phyloP scores from a whole-genome alignment of 148 eudicot genomes.

The Hydrangea macrophylla region DNA sequence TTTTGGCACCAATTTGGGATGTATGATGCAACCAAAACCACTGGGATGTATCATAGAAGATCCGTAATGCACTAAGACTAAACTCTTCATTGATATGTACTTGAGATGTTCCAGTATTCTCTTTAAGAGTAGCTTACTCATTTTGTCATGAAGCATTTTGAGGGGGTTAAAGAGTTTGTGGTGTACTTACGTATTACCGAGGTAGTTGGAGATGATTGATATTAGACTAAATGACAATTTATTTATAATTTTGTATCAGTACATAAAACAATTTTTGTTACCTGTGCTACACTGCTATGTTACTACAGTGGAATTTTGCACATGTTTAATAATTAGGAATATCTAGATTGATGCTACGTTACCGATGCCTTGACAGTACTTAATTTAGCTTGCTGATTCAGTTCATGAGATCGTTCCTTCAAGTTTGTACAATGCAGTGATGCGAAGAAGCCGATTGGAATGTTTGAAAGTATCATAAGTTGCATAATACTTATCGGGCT shows the following conservation, averaged over 20 bases:
- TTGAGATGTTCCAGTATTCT: not conserved
- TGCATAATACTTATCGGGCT: not conserved
- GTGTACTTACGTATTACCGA: not conserved
- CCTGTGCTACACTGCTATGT: not conserved
- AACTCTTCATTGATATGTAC: not conserved
- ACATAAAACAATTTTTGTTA: not conserved
- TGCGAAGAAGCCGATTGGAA: not conserved
- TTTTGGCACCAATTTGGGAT: too few relatives aligned
- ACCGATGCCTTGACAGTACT: not conserved
- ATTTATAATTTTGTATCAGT: not conserved
- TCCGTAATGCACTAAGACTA: too few relatives aligned
- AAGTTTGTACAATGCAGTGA: not conserved
- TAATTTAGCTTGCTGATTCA: not conserved
- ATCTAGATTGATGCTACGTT: not conserved
- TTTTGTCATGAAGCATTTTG: too few relatives aligned
- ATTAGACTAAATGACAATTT: not conserved
- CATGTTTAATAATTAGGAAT: not conserved
- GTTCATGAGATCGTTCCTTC: not conserved
- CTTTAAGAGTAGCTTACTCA: too few relatives aligned
- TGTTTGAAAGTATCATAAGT: not conserved
- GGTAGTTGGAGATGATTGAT: not conserved
- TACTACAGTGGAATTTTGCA: not conserved
- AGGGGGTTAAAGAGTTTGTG: not conserved
- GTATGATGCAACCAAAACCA: too few relatives aligned
- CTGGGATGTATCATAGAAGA: too few relatives aligned